Base-by-base conservation (phyloP, 2,329 filamentous ascomycete species). In the Aspergillus novoparasiticus region DNA sequence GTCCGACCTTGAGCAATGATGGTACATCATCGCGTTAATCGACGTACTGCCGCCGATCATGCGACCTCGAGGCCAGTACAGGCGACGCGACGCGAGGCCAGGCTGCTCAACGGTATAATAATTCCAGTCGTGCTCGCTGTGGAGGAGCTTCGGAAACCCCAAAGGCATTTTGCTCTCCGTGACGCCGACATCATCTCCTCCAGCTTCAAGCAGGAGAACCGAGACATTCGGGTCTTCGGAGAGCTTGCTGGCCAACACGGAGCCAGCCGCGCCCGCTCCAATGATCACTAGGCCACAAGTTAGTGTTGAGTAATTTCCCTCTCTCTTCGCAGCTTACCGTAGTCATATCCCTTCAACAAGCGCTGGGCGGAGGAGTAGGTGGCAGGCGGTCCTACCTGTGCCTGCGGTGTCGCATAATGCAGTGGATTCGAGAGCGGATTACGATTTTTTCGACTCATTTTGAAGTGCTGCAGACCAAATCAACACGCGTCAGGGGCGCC, bases 21-120 rank as follows among this genome's bases (percentile, higher is more conserved):
- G 67, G 50, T 69, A 69, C 55, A 69, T 69, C 67, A 69, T 68
- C 6, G 67, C 61, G 48, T 66, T 69, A 0, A 69, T 26, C 3
- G 67, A 69, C 16, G 57, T 63, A 2, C 54, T 65, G 1, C 67
- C 67, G 6, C 67, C 67, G 28, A 69, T 46, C n/a, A 69, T 58
- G 3, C 61, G 61, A 39, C 67, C 67, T 3, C 67, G 67, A 5
- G 67, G 67, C 67, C 67, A 69, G 48, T 66, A 69, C 12, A 68
- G 36, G 3, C 57, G 50, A 6, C 67, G 66, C 6, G 59, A 58
- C 19, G 67, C 64, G 0, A 69, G 59, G 16, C 30, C 56, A 6
- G 63, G 55, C 21, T 68, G 66, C 28, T 68, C 66, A n/a, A 64
- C 63, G 4, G 66, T 68, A 19, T 66, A 62, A 45, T 68, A 68